Conservation (phyloP, 495 filamentous ascomycete species). For the Parachaetomium inaequale region DNA sequence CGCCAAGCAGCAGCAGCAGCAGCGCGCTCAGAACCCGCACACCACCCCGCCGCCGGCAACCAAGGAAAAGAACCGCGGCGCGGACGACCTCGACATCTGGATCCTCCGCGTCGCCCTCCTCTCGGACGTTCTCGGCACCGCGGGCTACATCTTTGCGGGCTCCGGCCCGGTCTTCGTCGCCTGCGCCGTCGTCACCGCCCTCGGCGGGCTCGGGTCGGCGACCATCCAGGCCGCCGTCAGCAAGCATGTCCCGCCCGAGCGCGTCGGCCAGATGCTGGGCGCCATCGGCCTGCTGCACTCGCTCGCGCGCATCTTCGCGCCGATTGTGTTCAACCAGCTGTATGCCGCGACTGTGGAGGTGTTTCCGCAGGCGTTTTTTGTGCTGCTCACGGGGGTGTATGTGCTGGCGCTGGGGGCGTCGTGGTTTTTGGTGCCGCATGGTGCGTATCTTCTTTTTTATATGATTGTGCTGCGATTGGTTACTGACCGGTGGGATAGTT, state of each 20-base stretch:
- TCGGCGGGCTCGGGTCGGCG: conserved; percentile 82
- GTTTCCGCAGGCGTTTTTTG: conserved; percentile 78
- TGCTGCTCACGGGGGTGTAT: conserved; percentile 65
- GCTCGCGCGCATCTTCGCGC: conserved; percentile 70
- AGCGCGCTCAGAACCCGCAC: conserved; percentile 30
- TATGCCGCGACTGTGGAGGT: conserved; percentile 76
- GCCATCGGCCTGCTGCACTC: conserved; percentile 84
- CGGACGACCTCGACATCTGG: conserved; percentile 71
- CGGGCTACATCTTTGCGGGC: conserved; percentile 65
- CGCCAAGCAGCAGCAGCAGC: conserved; percentile 34
- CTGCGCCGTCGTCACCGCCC: conserved; percentile 64
- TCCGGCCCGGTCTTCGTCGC: conserved; percentile 55
- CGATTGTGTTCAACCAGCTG: conserved; percentile 76
- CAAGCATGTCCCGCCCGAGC: conserved; percentile 82
- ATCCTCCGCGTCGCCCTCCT: conserved; percentile 73
- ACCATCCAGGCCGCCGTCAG: conserved; percentile 78
- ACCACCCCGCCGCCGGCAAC: conserved; percentile 18
- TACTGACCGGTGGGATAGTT: conserved; percentile 21
- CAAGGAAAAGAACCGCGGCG: conserved; percentile 57
- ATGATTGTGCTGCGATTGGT: neutral
- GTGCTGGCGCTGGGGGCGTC: conserved; percentile 59
- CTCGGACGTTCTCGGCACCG: conserved; percentile 72
- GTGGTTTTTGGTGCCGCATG: conserved; percentile 66
- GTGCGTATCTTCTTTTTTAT: conserved; percentile 47
- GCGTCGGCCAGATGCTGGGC: conserved; percentile 79